Evolutionary conservation across 257 asterid genomes (phyloP).

Genomic region (Lantana camara): DNA sequence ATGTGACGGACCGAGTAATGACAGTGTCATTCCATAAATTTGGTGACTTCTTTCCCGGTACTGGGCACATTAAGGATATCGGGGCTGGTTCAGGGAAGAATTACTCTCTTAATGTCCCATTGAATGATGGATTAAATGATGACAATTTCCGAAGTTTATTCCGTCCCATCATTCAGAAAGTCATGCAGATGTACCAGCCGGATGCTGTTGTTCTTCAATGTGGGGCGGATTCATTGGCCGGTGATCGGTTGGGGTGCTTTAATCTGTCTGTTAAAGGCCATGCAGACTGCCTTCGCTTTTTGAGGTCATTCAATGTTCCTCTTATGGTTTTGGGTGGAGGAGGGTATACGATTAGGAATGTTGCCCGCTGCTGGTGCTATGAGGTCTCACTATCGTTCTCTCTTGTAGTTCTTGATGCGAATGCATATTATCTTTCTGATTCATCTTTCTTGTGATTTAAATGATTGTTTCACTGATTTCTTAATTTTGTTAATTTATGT

Average conservation of each 20-base stretch:
- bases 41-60: slow-evolving; percentile 49
- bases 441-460: background rate
- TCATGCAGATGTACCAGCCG: slow-evolving; percentile 51
- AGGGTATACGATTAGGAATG: slow-evolving; percentile 49
- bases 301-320: slow-evolving; percentile 49
- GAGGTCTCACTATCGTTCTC: slow-evolving; percentile 40
- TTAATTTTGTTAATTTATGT: slow-evolving; percentile 20
- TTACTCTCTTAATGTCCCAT: slow-evolving; percentile 51
- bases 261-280: slow-evolving; percentile 53
- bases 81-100: slow-evolving; percentile 44
- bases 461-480: background rate
- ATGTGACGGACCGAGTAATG: slow-evolving; percentile 51
- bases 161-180: slow-evolving; percentile 48
- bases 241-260: slow-evolving; percentile 52
- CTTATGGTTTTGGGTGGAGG: slow-evolving; percentile 58
- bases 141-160: slow-evolving; percentile 41
- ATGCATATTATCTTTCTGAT: background rate
- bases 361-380: slow-evolving; percentile 61
- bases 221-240: slow-evolving; percentile 55
- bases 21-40: slow-evolving; percentile 55
- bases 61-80: slow-evolving; percentile 46
- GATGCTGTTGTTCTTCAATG: slow-evolving; percentile 57
- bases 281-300: slow-evolving; percentile 48
- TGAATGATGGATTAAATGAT: slow-evolving; percentile 50
- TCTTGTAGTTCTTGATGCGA: background rate